Evolutionary conservation across 257 asterid genomes (phyloP), one percentile per base, ranked within the genome.

Genomic region (Solanum sejunctum): DNA sequence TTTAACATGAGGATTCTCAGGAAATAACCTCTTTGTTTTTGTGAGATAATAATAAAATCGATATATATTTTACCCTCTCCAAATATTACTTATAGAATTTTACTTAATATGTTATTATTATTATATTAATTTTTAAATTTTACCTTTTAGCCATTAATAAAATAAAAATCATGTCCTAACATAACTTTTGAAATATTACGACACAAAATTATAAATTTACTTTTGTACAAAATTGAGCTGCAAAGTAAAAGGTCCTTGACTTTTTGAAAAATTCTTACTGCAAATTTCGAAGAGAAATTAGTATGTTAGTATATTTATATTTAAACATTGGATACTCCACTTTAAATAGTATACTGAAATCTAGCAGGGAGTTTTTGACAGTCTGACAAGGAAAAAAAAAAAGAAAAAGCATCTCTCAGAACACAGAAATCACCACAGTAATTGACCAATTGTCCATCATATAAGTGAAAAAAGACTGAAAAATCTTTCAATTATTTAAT

Each of bases 401-500:
- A 12, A 56, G 12, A 9, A 54, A 9, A 9, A 39, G 56, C 28
- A 32, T 17, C 18, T 77, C 60, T 63, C 45, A 41, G 57, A 63
- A 43, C 17, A 3, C 28, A 43, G 26, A 82, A 75, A 63, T 47
- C n/a, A 56, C 61, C 51, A 43, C 84, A 86, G 49, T 80, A 81
- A 84, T 72, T 66, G 82, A 78, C 82, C 82, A 78, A 52, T 52
- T 78, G 82, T 78, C 64, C 39, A 77, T 16, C 47, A 23, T 10
- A 52, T 10, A 26, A 78, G 43, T 54, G 18, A 32, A 32, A 47
- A 73, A 54, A 61, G 20, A 26, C 60, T 75, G 86, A 18, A 45
- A 85, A 49, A 54, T 85, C 60, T 32, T 73, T 66, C 66, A 63
- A 66, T 87, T 85, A 41, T 81, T 82, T 71, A 90, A 72, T 84